phyloP scores from a whole-genome alignment of 768 basidiomycete species.

The Hypholoma sublateritium region DNA sequence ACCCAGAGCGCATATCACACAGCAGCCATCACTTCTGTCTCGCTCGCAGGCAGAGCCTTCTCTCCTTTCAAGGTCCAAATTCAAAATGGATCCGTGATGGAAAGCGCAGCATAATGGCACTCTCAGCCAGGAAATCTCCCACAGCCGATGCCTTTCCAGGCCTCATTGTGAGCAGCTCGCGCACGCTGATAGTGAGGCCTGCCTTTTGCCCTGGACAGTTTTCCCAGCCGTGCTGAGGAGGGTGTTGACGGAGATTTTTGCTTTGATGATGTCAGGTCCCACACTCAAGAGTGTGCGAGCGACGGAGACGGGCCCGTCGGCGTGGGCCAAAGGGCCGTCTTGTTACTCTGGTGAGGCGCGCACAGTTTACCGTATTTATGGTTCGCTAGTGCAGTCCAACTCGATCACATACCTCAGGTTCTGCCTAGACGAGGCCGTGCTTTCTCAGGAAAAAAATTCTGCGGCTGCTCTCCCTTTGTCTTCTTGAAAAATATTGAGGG shows the following conservation, averaged over 20 bases:
- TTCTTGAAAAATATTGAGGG: constrained; percentile 6
- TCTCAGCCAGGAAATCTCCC: constrained; percentile 34
- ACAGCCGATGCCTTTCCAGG: constrained; percentile 32
- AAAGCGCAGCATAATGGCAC: constrained; percentile 13
- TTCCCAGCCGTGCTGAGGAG: too few species aligned
- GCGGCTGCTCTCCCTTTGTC: constrained; percentile 19
- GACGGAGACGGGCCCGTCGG: too few species aligned
- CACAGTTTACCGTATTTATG: too few species aligned
- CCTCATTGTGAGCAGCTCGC: constrained; percentile 24
- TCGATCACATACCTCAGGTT: constrained; percentile 21
- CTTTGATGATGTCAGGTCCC: too few species aligned
- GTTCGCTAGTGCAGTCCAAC: too few species aligned
- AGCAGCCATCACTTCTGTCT: constrained; percentile 31
- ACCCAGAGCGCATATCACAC: constrained; percentile 35
- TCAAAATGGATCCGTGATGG: neutral
- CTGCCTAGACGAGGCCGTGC: constrained; percentile 25
- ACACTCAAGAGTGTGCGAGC: too few species aligned
- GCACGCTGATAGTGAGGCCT: too few species aligned
- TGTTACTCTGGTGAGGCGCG: too few species aligned
- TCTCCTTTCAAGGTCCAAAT: constrained; percentile 6
- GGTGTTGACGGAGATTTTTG: too few species aligned
- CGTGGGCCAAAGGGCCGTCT: too few species aligned
- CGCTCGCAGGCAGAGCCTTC: constrained; percentile 32
- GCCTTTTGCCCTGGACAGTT: too few species aligned
- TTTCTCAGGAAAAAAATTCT: constrained; percentile 29